phyloP scores from a whole-genome alignment of 75 land plant genomes.

The Cryptomeria japonica region DNA sequence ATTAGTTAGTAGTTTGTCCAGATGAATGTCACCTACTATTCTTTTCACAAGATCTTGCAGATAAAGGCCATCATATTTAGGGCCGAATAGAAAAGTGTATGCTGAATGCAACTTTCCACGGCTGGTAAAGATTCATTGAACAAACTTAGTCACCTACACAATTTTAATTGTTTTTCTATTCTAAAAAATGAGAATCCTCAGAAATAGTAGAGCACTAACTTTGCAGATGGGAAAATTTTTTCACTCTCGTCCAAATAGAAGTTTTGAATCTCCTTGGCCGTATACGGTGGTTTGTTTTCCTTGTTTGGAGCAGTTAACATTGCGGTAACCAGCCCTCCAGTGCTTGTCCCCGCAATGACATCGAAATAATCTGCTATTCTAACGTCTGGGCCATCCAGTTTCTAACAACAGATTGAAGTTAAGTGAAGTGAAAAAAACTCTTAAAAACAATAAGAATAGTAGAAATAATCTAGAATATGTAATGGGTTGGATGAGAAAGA shows the following conservation, averaged over 20 bases:
- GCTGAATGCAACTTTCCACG: neutral
- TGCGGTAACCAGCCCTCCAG: slow-evolving; percentile 30
- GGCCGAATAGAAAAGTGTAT: neutral
- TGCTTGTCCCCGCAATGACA: too few species aligned
- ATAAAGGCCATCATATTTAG: slow-evolving; percentile 46
- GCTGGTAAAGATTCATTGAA: neutral
- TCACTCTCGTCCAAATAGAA: slow-evolving; percentile 28
- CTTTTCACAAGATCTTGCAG: slow-evolving; percentile 14
- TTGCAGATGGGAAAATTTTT: slow-evolving; percentile 17
- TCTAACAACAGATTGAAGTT: slow-evolving; percentile 16
- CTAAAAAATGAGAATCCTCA: neutral
- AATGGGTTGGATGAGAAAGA: too few species aligned
- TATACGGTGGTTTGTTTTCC: slow-evolving; percentile 29
- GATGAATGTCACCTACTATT: slow-evolving; percentile 14
- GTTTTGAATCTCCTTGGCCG: slow-evolving; percentile 32
- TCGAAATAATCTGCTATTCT: too few species aligned
- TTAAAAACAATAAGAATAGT: too few species aligned
- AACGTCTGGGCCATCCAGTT: neutral
- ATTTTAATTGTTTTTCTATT: neutral
- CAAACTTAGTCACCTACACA: neutral
- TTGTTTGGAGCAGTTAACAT: slow-evolving; percentile 51
- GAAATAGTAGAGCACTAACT: neutral
- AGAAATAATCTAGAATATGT: too few species aligned
- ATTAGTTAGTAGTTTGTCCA: slow-evolving; percentile 34
- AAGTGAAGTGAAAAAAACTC: neutral